A percentile compares a stretch with the other conserved stretches of the same genome.
Conservation (phyloP, 176 grass and related monocot species). For the Saccharum spontaneum region DNA sequence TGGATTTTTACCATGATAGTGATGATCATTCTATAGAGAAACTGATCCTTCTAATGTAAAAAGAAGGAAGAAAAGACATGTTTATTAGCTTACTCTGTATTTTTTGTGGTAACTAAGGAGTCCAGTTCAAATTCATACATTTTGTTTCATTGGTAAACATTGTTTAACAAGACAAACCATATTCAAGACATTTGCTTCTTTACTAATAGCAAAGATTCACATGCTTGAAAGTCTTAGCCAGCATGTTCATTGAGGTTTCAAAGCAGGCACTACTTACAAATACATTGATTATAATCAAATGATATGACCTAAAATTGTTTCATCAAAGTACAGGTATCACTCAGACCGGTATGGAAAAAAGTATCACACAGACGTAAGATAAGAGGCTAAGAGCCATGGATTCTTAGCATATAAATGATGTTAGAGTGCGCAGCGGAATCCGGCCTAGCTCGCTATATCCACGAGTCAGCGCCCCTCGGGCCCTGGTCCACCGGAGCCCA, state of each 20-base stretch:
- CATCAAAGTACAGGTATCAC: not conserved
- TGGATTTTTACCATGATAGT: not conserved
- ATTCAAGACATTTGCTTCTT: not conserved
- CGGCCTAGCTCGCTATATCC: too few relatives aligned
- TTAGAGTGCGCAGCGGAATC: too few relatives aligned
- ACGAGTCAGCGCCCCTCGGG: too few relatives aligned
- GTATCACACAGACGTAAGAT: not conserved
- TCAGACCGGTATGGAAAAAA: too few relatives aligned
- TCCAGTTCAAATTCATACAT: conserved; percentile 9
- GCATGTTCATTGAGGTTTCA: not conserved
- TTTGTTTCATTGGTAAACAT: not conserved
- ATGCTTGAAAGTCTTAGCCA: not conserved
- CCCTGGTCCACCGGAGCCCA: too few relatives aligned
- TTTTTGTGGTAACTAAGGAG: not conserved
- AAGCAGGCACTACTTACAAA: not conserved
- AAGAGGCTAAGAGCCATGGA: not conserved
- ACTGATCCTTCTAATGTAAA: not conserved
- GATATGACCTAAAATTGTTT: not conserved
- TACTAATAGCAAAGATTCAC: not conserved
- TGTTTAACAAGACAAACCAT: conserved; percentile 15
- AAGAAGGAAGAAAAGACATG: not conserved
- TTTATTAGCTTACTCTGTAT: not conserved
- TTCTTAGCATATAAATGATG: conserved; percentile 14
- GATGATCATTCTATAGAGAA: not conserved
- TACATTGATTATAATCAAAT: not conserved